Percentiles rank a stretch among this genome's conserved stretches.
Conservation (phyloP, 768 basidiomycete species). For the Suillus occidentalis region DNA sequence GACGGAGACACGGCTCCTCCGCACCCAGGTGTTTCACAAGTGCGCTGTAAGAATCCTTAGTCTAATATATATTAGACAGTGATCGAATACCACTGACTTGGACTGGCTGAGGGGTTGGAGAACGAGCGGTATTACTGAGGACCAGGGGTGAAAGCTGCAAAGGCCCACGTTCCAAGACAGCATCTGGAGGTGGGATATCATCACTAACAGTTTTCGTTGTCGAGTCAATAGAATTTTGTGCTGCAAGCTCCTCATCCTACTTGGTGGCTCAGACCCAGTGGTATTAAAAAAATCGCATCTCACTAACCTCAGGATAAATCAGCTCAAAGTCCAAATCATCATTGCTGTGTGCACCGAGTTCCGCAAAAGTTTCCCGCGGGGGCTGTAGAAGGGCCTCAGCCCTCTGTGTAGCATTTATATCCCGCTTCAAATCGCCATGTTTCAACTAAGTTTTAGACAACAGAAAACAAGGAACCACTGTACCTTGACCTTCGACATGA, state of each 20-base stretch:
- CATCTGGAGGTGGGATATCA: background rate
- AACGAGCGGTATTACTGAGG: background rate
- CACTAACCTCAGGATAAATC: slow-evolving; percentile 25
- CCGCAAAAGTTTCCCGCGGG: background rate
- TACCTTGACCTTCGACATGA: background rate
- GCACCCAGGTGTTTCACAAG: slow-evolving; percentile 18
- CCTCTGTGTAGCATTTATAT: background rate
- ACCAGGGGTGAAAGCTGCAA: background rate
- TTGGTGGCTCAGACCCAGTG: background rate
- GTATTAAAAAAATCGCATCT: background rate
- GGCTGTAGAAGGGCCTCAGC: background rate
- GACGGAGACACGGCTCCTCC: slow-evolving; percentile 10
- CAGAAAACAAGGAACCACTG: too few species aligned
- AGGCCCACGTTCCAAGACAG: too few species aligned
- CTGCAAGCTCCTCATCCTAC: slow-evolving; percentile 1
- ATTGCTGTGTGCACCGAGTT: background rate
- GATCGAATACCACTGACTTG: background rate
- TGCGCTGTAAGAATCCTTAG: slow-evolving; percentile 13
- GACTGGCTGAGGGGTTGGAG: background rate
- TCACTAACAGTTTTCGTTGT: background rate
- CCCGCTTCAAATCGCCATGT: background rate
- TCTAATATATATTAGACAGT: background rate
- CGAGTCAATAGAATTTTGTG: background rate
- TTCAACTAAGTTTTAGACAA: background rate
- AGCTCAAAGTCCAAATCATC: slow-evolving; percentile 18